A percentile compares a stretch with the other conserved stretches of the same genome.
These are phyloP conservation scores for Westerdykella sp. DNA, from an alignment of 2,329 filamentous ascomycete species.

Conservation along the genomic window DNA sequence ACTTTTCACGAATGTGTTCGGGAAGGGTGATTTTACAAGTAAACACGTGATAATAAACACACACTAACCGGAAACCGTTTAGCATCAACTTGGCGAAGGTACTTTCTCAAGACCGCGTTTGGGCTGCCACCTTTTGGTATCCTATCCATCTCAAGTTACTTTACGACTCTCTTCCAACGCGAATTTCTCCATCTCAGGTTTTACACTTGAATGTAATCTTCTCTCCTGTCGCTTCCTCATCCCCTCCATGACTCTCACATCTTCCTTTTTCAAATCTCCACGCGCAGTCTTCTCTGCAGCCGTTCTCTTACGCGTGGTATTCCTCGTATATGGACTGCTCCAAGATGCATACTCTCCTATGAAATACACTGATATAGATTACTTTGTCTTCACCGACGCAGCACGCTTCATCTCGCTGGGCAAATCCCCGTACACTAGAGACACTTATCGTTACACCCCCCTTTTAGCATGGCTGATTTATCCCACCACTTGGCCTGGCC, in stretches of 20 bases:
- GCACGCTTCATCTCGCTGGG: conserved; percentile 66
- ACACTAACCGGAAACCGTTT: too few species aligned
- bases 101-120: too few species aligned
- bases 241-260: conserved; percentile 20
- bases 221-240: conserved; percentile 2
- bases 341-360: conserved; percentile 88
- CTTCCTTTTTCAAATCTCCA: conserved; percentile 30
- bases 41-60: too few species aligned
- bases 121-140: not conserved
- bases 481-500: conserved; percentile 61
- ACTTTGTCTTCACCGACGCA: conserved; percentile 95
- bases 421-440: conserved; percentile 73
- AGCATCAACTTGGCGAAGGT: too few species aligned
- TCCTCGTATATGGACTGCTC: conserved; percentile 84
- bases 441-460: conserved; percentile 96
- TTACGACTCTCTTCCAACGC: not conserved
- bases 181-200: not conserved
- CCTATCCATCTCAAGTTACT: not conserved
- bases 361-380: conserved; percentile 99
- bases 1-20: too few species aligned
- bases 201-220: conserved; percentile 1
- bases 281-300: conserved; percentile 39
- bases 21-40: too few species aligned
- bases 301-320: conserved; percentile 59
- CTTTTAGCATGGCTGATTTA: conserved; percentile 85